Conservation (phyloP, 345 rosid species). For the Eucalyptus brandiana region DNA sequence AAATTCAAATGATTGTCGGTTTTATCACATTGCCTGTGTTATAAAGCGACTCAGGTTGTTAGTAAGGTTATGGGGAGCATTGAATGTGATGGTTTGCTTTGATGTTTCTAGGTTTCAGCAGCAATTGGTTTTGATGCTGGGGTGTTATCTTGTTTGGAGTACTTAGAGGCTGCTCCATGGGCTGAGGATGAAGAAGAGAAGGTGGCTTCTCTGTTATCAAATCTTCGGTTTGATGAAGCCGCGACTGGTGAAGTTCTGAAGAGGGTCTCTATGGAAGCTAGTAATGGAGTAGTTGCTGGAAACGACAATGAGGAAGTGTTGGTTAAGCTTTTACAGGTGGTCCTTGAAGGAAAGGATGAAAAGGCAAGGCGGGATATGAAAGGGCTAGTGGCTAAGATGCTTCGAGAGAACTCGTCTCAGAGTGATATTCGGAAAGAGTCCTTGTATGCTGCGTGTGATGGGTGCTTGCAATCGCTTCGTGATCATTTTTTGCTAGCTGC, state of each 20-base stretch:
- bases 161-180: constrained; percentile 99
- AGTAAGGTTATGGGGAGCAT: neutral
- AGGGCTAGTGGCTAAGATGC: constrained; percentile 87
- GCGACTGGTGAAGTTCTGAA: constrained; percentile 93
- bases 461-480: constrained; percentile 64
- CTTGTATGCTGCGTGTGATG: constrained; percentile 68
- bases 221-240: constrained; percentile 80
- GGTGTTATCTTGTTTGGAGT: constrained; percentile 88
- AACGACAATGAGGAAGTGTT: constrained; percentile 67
- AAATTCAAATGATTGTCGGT: neutral
- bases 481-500: constrained; percentile 63
- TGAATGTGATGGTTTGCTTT: neutral
- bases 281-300: constrained; percentile 32
- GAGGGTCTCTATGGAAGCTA: constrained; percentile 73
- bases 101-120: constrained; percentile 67
- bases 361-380: constrained; percentile 99
- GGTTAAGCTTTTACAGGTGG: constrained; percentile 76
- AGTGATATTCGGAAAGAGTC: constrained; percentile 85
- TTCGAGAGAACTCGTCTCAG: constrained; percentile 85
- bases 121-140: constrained; percentile 98
- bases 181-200: constrained; percentile 97
- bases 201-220: constrained; percentile 74
- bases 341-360: constrained; percentile 95
- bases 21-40: neutral
- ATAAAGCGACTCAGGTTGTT: neutral